Evolutionary conservation across 768 basidiomycete genomes (phyloP), one percentile per base, ranked within the genome.

Genomic region (Omphalotus guepiniiformis): DNA sequence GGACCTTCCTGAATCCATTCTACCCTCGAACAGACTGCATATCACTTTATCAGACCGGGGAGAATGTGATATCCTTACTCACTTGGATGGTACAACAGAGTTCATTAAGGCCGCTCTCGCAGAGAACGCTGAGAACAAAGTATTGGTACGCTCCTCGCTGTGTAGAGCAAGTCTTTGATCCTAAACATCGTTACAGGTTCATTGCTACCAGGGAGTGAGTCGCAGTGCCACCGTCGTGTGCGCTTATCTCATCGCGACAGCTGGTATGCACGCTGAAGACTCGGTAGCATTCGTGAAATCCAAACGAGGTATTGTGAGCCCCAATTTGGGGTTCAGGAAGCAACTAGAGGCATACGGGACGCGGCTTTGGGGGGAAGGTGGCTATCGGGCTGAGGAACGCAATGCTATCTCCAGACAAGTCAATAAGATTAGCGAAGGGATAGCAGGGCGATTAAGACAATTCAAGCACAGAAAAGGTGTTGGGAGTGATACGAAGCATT

Each of bases 181-280:
- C 37, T 32, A 37, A 49, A 15, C 12, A 45, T 25, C 5, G 23
- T 29, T 16, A 54, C 43, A 88, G 85, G 84, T 90, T 11, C 88
- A 91, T 61, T 90, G 88, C 60, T 63, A 80, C 32, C 79, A 82
- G 63, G 88, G 88, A 34, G 74, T 88, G 49, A 86, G 84, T 55
- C 75, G 88, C 19, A 86, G 84, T 35, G 76, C 88, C 1, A 88
- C 85, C 4, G 75, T 88, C 22, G 80, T 89, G 3, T 82, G 83
- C 52, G 88, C 85, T 44, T 90, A 88, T 63, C 67, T 85, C 35
- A 64, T 83, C 16, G 74, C 76, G 15, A 72, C 75, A 8, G 73
- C 68, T 22, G 65, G 69, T 15, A 81, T 85, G 78, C 60, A 62
- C 4, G 70, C 78, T 9, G 43, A 55, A 21, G 75, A 83, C 47